Evolutionary conservation across 371 early-diverging fungal species (phyloP).

Genomic region (Circinella umbellata): DNA sequence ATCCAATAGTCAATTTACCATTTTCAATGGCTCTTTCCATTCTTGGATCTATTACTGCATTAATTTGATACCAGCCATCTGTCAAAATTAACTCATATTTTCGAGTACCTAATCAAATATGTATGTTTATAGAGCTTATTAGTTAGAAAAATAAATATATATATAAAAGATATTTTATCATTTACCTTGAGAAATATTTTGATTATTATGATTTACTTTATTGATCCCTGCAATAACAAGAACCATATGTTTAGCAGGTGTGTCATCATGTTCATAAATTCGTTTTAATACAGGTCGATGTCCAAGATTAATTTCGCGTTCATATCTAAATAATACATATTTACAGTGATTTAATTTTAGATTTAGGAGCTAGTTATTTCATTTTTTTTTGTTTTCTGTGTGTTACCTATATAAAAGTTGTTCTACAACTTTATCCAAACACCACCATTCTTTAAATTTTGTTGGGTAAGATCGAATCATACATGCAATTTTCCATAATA

Average conservation of each 20-base stretch:
- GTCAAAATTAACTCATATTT: constrained; percentile 57
- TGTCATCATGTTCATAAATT: constrained; percentile 74
- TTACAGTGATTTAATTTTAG: no score
- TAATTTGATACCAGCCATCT: constrained; percentile 82
- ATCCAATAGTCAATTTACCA: constrained; percentile 61
- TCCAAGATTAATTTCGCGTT: constrained; percentile 70
- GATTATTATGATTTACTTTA: neutral
- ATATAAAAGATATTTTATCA: neutral
- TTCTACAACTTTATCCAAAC: constrained; percentile 48
- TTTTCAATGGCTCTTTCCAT: constrained; percentile 52
- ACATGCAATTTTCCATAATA: constrained; percentile 25
- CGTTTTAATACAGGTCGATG: constrained; percentile 70
- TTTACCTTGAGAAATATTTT: neutral
- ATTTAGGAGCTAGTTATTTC: neutral
- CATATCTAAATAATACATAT: constrained; percentile 53
- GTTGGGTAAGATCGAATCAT: constrained; percentile 52
- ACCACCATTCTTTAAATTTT: constrained; percentile 47
- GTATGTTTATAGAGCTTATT: neutral
- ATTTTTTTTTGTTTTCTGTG: neutral
- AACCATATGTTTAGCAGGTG: constrained; percentile 65
- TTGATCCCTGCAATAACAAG: constrained; percentile 66
- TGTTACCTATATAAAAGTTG: constrained; percentile 66
- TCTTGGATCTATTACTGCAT: constrained; percentile 59
- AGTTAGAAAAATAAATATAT: no score
- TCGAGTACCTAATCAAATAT: constrained; percentile 4